phyloP scores from a whole-genome alignment of 208 protist species.

The Herpetomonas tarakana region DNA sequence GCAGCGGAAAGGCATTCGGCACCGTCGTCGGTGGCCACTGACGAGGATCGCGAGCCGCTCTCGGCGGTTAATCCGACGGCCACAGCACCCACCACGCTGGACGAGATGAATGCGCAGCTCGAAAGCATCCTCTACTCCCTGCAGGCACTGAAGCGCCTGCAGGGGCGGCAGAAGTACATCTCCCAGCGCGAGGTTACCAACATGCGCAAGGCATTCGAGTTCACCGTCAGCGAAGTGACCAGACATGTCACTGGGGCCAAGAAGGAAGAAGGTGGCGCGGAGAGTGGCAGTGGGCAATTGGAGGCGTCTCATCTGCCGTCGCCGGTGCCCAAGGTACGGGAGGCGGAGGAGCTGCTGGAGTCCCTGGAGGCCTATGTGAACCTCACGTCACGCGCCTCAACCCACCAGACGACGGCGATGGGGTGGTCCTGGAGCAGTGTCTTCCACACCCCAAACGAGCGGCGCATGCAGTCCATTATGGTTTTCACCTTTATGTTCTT shows the following conservation, averaged over 20 bases:
- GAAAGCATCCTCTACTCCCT: conserved; percentile 50
- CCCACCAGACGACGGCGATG: conserved; percentile 17
- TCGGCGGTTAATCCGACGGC: conserved; percentile 1
- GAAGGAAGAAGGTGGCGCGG: conserved; percentile 5
- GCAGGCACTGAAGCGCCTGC: conserved; percentile 38
- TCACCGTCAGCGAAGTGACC: conserved; percentile 37
- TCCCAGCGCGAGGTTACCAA: conserved; percentile 43
- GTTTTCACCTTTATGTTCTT: conserved; percentile 40
- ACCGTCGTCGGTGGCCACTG: not conserved
- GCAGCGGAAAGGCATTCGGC: not conserved
- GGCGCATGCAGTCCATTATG: conserved; percentile 43
- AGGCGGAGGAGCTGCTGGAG: conserved; percentile 27
- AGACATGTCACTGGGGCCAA: conserved; percentile 10
- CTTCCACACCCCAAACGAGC: conserved; percentile 42
- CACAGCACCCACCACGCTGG: conserved; percentile 6
- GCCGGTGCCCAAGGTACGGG: conserved; percentile 12
- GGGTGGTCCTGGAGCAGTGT: conserved; percentile 41
- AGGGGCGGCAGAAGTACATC: conserved; percentile 30
- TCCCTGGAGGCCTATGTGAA: conserved; percentile 52
- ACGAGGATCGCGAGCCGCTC: conserved; percentile 1
- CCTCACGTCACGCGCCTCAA: conserved; percentile 14
- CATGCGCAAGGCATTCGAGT: conserved; percentile 52
- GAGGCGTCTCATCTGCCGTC: conserved; percentile 1
- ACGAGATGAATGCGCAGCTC: conserved; percentile 56
- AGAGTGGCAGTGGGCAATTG: too few species aligned